phyloP scores from a whole-genome alignment of 768 basidiomycete species.

The Crepidotus variabilis region DNA sequence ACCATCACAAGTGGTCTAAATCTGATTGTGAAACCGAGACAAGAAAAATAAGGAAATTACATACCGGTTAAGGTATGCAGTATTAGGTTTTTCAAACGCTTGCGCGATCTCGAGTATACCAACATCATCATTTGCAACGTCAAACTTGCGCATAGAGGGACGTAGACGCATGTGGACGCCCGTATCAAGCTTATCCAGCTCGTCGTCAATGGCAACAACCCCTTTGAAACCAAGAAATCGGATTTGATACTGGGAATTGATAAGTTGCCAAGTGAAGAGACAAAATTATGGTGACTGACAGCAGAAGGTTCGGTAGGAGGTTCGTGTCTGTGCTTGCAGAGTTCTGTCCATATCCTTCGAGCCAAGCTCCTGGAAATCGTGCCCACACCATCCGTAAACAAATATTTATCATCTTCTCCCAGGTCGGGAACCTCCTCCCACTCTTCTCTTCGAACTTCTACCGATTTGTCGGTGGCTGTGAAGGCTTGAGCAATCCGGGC shows the following conservation, averaged over 20 bases:
- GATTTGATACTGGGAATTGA: constrained; percentile 60
- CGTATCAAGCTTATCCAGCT: constrained; percentile 36
- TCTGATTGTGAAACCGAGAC: neutral
- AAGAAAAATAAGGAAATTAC: constrained; percentile 2
- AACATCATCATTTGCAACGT: constrained; percentile 37
- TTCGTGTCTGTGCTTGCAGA: constrained; percentile 38
- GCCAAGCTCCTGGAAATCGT: constrained; percentile 65
- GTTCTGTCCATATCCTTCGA: constrained; percentile 52
- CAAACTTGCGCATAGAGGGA: constrained; percentile 74
- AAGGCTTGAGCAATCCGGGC: constrained; percentile 84
- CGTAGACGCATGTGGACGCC: constrained; percentile 69
- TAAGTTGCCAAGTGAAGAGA: neutral
- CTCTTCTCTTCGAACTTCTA: constrained; percentile 47
- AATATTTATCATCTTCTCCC: constrained; percentile 26
- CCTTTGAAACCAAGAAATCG: constrained; percentile 85
- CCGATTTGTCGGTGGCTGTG: constrained; percentile 75
- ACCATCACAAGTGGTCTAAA: constrained; percentile 71
- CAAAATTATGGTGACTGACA: constrained; percentile 35
- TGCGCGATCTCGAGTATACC: constrained; percentile 75
- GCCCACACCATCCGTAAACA: constrained; percentile 79
- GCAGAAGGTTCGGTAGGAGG: constrained; percentile 50
- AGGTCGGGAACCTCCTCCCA: constrained; percentile 68
- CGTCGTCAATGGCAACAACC: constrained; percentile 64
- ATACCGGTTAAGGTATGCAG: constrained; percentile 72
- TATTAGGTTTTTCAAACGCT: constrained; percentile 55